Evolutionary conservation across 1,284 basidiomycete species (phyloP).

Genomic region (Puccinia horiana): DNA sequence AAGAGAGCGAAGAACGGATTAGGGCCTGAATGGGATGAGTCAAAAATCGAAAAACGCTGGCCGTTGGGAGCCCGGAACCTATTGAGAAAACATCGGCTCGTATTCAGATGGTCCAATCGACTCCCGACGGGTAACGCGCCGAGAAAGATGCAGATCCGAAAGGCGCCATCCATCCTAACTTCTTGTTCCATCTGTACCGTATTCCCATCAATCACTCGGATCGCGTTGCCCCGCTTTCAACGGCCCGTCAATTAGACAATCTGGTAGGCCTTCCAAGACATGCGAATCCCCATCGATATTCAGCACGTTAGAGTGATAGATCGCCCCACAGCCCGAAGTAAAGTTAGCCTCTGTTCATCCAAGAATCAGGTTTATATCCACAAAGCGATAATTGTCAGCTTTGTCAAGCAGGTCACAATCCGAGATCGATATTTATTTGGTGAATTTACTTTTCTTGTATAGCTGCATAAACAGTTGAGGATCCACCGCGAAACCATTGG

Average conservation of each 20-base stretch:
- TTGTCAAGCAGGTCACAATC: background rate
- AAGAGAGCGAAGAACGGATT: constrained; percentile 55
- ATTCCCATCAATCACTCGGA: constrained; percentile 56
- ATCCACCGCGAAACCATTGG: constrained; percentile 43
- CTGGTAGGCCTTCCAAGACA: constrained; percentile 52
- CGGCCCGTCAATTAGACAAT: constrained; percentile 50
- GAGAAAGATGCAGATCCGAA: constrained; percentile 51
- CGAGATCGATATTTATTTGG: background rate
- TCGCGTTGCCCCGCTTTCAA: constrained; percentile 53
- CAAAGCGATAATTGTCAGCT: background rate
- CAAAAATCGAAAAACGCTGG: constrained; percentile 51
- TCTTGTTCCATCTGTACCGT: constrained; percentile 56
- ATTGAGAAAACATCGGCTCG: constrained; percentile 53
- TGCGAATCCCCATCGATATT: constrained; percentile 54
- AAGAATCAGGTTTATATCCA: background rate
- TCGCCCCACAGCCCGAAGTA: constrained; percentile 56
- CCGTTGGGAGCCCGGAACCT: constrained; percentile 47
- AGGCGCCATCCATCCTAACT: constrained; percentile 56
- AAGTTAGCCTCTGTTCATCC: constrained; percentile 25
- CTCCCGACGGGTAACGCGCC: background rate
- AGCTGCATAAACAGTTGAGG: constrained; percentile 49
- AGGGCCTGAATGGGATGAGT: constrained; percentile 52
- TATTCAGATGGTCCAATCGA: background rate
- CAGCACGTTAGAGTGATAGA: constrained; percentile 55
- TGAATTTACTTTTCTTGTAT: background rate